These are phyloP conservation scores for Tylopilus sp. DNA, from an alignment of 1,284 basidiomycete species.

Conservation along the genomic window DNA sequence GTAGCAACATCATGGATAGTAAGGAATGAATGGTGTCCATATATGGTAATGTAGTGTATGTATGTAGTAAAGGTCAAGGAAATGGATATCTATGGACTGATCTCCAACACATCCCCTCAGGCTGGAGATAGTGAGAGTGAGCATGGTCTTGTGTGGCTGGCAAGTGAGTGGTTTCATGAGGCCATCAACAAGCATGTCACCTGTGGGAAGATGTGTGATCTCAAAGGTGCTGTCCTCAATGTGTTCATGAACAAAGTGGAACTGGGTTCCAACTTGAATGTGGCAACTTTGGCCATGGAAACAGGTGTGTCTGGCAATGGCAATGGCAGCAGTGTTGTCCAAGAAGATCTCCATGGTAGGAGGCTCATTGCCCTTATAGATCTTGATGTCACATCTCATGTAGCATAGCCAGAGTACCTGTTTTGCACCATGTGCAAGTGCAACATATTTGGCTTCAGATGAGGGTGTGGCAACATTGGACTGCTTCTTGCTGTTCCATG, in stretches of 20 bases:
- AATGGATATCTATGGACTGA: background rate
- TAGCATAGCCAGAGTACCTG: slow-evolving; percentile 8
- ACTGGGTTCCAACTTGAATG: background rate
- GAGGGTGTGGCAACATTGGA: background rate
- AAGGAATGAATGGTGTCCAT: too few relatives aligned
- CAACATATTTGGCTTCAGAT: slow-evolving; percentile 18
- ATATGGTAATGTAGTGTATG: too few relatives aligned
- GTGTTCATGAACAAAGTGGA: background rate
- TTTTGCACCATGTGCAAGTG: slow-evolving; percentile 5
- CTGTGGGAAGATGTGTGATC: background rate
- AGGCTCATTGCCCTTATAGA: background rate
- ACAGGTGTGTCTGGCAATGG: background rate
- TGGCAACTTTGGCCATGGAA: background rate
- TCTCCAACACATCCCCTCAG: slow-evolving; percentile 9
- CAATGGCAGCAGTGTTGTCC: background rate
- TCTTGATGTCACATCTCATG: background rate
- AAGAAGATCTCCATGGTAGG: background rate
- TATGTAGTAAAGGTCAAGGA: too few relatives aligned
- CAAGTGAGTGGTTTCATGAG: background rate
- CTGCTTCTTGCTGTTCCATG: slow-evolving; percentile 26
- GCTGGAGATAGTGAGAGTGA: background rate
- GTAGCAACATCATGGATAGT: too few relatives aligned
- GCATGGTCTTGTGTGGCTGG: background rate
- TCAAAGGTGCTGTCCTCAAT: background rate
- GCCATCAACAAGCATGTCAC: background rate